phyloP scores from a whole-genome alignment of 2,329 filamentous ascomycete genomes.

The Bimuria novae-zelandiae region DNA sequence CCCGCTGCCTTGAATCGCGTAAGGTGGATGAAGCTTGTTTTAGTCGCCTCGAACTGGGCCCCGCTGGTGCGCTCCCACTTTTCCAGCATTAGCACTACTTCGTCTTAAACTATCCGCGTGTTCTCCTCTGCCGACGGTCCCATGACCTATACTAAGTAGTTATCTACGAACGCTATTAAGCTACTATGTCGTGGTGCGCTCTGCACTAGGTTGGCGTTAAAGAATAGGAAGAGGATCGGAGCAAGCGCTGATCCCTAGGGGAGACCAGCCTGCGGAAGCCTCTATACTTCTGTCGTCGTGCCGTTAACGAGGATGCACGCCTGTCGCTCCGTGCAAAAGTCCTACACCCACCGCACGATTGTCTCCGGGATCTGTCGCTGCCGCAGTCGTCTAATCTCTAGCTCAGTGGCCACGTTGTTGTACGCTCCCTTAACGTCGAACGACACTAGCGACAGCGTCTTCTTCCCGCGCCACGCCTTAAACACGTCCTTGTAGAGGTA shows the following conservation, averaged over 20 bases:
- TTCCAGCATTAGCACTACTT: constrained; percentile 18
- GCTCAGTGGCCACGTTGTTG: constrained; percentile 46
- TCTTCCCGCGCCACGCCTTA: constrained; percentile 20
- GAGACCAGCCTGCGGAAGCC: constrained; percentile 13
- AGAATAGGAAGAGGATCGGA: constrained; percentile 23
- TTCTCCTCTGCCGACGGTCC: constrained; percentile 20
- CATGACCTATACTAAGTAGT: constrained; percentile 30
- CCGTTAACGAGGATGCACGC: constrained; percentile 21
- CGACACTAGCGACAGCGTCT: constrained; percentile 42
- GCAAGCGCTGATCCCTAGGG: no score
- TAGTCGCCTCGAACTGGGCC: no score
- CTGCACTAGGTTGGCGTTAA: constrained; percentile 26
- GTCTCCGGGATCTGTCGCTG: constrained; percentile 36
- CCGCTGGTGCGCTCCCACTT: constrained; percentile 35
- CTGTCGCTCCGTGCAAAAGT: constrained; percentile 28
- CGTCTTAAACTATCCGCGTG: constrained; percentile 18
- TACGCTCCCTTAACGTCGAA: constrained; percentile 51
- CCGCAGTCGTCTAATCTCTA: constrained; percentile 40
- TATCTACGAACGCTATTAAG: constrained; percentile 32
- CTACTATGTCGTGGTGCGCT: constrained; percentile 16
- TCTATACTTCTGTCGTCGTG: constrained; percentile 8
- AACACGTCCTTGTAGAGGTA: constrained; percentile 18
- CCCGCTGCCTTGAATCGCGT: constrained; percentile 23
- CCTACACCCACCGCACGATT: no score
- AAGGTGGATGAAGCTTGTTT: constrained; percentile 45